Percentiles rank a stretch among this genome's conserved stretches.
phyloP scores from a whole-genome alignment of 495 filamentous ascomycete genomes.

The Halenospora varia region DNA sequence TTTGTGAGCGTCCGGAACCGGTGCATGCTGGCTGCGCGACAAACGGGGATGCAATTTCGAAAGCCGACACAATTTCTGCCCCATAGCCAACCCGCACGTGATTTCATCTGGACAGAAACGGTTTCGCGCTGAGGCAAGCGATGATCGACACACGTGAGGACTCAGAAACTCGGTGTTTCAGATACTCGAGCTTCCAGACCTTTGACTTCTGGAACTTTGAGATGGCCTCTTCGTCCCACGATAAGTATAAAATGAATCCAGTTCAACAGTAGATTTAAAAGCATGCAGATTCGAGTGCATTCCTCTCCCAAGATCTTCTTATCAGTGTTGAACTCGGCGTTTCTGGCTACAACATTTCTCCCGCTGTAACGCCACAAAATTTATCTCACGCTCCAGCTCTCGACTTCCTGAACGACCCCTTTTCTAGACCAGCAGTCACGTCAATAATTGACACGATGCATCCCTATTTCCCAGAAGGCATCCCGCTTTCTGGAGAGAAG shows the following conservation, averaged over 20 bases:
- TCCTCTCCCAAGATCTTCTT: too few species aligned
- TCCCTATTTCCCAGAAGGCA: slow-evolving; percentile 47
- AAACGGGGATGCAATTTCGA: too few species aligned
- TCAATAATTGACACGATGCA: not conserved
- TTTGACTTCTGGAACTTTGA: too few species aligned
- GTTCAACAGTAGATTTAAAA: too few species aligned
- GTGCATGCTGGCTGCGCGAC: not conserved
- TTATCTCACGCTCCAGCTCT: not conserved
- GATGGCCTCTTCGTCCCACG: too few species aligned
- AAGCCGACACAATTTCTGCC: too few species aligned
- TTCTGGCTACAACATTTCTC: too few species aligned
- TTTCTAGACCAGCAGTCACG: not conserved
- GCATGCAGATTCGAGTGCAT: too few species aligned
- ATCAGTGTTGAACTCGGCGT: too few species aligned
- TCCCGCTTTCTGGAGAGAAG: slow-evolving; percentile 30
- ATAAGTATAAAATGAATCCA: too few species aligned
- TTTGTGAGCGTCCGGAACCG: not conserved
- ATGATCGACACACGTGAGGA: too few species aligned
- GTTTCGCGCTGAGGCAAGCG: not conserved
- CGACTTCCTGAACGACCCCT: not conserved
- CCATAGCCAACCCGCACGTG: not conserved
- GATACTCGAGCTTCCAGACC: not conserved
- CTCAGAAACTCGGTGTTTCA: not conserved
- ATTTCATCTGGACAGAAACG: not conserved
- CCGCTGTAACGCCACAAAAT: too few species aligned